Evolutionary conservation across 805 yeast species (phyloP), one percentile per base, ranked within the genome.

Genomic region (Candida michaelii): DNA sequence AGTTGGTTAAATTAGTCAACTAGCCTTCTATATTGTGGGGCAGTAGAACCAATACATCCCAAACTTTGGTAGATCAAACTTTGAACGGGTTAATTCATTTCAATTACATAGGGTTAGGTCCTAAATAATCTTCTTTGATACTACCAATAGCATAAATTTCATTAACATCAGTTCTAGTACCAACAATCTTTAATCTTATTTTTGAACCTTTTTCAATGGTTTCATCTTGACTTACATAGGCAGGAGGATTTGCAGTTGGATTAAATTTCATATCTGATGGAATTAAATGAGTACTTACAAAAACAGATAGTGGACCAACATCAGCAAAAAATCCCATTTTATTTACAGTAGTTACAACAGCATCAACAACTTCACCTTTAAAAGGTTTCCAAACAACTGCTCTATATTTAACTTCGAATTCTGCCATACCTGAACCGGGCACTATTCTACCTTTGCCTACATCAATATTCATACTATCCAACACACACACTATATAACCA

Each of bases 341-440:
- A 63, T 85, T 89, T 37, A 95, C 97, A 24, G 88, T 86, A 11
- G 96, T 86, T 12, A 93, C 98, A 17, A 91, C 82, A 5, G 95
- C 99, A 64, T 93, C 99, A 18, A 93, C 98, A 6, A 93, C 99
- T 66, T 93, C 99, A 27, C 98, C 99, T 67, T 93, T 93, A 69
- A 93, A 93, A 4, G 99, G 99, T 58, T 91, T 86, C 95, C 97
- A 93, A 25, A 93, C 97, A 40, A 93, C 90, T 0, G 99, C 99
- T 53, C 96, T 74, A 63, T 93, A 93, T 64, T 89, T 88, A 41
- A 93, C 98, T 54, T 89, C 95, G 57, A 93, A 93, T 65, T 89
- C 97, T 0, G 99, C 98, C 56, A 89, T 83, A 2, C 99, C 99
- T 44, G 83, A 82, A 17, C 90, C 83, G 2, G 98, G 96, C 33